These are phyloP conservation scores for Ceratocystis cacaofunesta DNA, from an alignment of 2,329 filamentous ascomycete genomes.

Conservation along the genomic window DNA sequence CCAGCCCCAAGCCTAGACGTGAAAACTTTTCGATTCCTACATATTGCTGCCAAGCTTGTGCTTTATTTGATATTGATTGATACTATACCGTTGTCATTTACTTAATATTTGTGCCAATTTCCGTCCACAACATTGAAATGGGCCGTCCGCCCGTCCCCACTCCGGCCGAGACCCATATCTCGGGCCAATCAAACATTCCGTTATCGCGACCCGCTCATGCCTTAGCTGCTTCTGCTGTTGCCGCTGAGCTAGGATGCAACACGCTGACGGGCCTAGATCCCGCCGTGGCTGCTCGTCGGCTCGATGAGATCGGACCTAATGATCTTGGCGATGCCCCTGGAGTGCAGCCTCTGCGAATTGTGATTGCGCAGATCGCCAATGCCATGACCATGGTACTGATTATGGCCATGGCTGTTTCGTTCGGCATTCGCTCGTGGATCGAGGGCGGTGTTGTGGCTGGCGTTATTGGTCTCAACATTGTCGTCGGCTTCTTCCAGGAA, in stretches of 20 bases:
- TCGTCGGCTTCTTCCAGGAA: slow-evolving; percentile 33
- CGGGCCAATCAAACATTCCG: slow-evolving; percentile 25
- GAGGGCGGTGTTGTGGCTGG: slow-evolving; percentile 37
- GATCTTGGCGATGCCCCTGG: slow-evolving; percentile 34
- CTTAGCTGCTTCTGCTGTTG: slow-evolving; percentile 33
- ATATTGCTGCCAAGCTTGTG: no score
- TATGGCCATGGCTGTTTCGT: slow-evolving; percentile 42
- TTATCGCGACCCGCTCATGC: slow-evolving; percentile 44
- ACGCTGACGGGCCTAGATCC: slow-evolving; percentile 38
- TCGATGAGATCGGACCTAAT: slow-evolving; percentile 43
- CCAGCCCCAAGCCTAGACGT: no score
- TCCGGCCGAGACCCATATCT: slow-evolving; percentile 20
- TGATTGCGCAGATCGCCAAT: slow-evolving; percentile 42
- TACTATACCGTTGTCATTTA: neutral
- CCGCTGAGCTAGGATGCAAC: slow-evolving; percentile 38
- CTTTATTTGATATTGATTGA: no score
- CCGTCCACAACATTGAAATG: neutral
- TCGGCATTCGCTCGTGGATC: slow-evolving; percentile 36
- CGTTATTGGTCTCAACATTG: slow-evolving; percentile 38
- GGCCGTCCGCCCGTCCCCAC: neutral
- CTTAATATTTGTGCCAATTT: neutral
- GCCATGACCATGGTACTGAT: slow-evolving; percentile 45
- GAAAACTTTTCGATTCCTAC: no score
- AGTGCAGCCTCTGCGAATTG: slow-evolving; percentile 42
- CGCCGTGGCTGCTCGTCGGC: slow-evolving; percentile 34